These are phyloP conservation scores for Pseudozyma thailandica DNA, from an alignment of 1,284 basidiomycete genomes.

Conservation along the genomic window DNA sequence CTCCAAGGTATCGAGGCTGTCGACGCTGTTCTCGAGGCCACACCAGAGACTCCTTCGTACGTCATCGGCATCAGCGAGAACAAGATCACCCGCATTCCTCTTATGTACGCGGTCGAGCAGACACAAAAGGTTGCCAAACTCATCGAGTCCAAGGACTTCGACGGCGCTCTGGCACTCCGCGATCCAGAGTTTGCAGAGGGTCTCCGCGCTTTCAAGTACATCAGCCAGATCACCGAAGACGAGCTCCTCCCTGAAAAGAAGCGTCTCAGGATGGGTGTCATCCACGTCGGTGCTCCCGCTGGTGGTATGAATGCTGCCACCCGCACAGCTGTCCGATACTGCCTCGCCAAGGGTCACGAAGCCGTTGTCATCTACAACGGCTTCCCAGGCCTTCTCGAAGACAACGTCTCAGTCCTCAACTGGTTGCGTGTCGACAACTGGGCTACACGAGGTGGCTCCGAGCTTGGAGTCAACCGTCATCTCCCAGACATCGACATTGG, in stretches of 20 bases:
- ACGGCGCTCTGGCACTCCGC: slow-evolving; percentile 84
- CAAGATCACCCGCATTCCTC: slow-evolving; percentile 88
- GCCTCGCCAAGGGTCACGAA: slow-evolving; percentile 88
- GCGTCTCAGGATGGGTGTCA: slow-evolving; percentile 83
- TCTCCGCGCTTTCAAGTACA: slow-evolving; percentile 79
- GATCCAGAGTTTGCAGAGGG: slow-evolving; percentile 92
- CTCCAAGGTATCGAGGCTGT: slow-evolving; percentile 95
- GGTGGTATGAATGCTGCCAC: slow-evolving; percentile 99
- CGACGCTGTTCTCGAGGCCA: slow-evolving; percentile 86
- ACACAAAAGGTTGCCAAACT: slow-evolving; percentile 86
- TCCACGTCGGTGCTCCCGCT: slow-evolving; percentile 95
- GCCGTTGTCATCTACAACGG: slow-evolving; percentile 93
- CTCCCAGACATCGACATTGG: slow-evolving; percentile 87
- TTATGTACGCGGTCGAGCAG: slow-evolving; percentile 88
- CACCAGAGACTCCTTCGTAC: slow-evolving; percentile 89
- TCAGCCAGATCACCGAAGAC: slow-evolving; percentile 71
- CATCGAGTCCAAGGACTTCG: slow-evolving; percentile 85
- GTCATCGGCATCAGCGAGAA: slow-evolving; percentile 97
- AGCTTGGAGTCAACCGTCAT: slow-evolving; percentile 93
- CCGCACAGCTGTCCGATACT: slow-evolving; percentile 91
- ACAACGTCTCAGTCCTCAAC: slow-evolving; percentile 84
- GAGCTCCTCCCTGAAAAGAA: slow-evolving; percentile 73
- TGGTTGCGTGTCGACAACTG: slow-evolving; percentile 98
- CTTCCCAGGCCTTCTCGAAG: slow-evolving; percentile 90
- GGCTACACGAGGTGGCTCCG: slow-evolving; percentile 96